Conservation (phyloP, 176 grass and related monocot species). For the Elaeis guineensis region DNA sequence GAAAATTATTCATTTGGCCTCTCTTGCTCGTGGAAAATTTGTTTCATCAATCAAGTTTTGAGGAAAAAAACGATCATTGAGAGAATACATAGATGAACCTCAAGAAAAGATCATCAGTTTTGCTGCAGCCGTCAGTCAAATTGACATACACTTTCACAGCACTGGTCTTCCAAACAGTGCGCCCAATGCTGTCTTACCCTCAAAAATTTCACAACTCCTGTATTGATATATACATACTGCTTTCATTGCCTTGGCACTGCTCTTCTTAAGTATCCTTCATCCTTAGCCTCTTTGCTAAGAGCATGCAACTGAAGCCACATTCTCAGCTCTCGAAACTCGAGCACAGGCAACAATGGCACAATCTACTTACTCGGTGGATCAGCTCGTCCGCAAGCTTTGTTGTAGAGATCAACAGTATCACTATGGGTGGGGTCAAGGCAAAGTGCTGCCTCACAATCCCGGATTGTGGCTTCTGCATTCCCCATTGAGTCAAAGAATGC, state of each 20-base stretch:
- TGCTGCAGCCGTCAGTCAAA: slow-evolving; percentile 17
- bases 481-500: slow-evolving; percentile 80
- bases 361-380: slow-evolving; percentile 22
- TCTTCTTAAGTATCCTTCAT: too few species aligned
- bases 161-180: not conserved
- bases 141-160: slow-evolving; percentile 23
- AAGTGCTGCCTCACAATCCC: slow-evolving; percentile 83
- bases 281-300: too few species aligned
- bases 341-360: too few species aligned
- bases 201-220: not conserved
- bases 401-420: slow-evolving; percentile 82
- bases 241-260: slow-evolving; percentile 1
- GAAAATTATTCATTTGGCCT: not conserved
- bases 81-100: not conserved
- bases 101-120: slow-evolving; percentile 16
- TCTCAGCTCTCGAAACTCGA: too few species aligned
- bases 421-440: slow-evolving; percentile 65
- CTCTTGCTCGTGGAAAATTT: slow-evolving; percentile 19
- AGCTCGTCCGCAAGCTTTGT: slow-evolving; percentile 36
- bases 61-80: not conserved
- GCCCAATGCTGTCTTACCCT: too few species aligned
- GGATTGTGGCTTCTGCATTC: slow-evolving; percentile 32
- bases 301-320: too few species aligned
- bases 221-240: slow-evolving; percentile 18
- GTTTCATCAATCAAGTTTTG: slow-evolving; percentile 24